Base-by-base conservation (phyloP, 2,329 filamentous ascomycete species). In the Aspergillus sp. region DNA sequence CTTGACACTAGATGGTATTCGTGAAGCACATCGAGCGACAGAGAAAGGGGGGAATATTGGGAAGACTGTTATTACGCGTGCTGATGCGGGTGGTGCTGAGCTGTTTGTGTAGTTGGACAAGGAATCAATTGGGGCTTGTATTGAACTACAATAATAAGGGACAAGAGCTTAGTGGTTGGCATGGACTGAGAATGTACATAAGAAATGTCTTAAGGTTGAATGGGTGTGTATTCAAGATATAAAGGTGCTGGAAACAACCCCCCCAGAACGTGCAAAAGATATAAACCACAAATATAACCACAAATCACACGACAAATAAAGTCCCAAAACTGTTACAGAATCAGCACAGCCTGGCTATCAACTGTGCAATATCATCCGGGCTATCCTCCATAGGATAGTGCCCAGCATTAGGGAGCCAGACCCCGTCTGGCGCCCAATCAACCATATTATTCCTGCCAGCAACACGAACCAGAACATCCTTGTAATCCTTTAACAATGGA, bases 1-100 rank as follows among this genome's bases (percentile, higher is more conserved):
- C 1, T 9, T 76, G 37, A 76, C 71, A 23, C 62, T 71, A 2
- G 70, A 75, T 44, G 76, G 76, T 0, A 45, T 80, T 27, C 71
- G 69, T 44, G 69, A 75, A 55, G 78, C 73, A 12, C 77, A 80
- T 61, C 61, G 70, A 55, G 62, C 70, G 14, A 68, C 78, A 35
- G 75, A 79, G 58, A 66, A 60, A 15, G 73, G 73, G 47, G 75
- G 75, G 1, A 77, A 59, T 17, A 63, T 64, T 19, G 63, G 65
- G 8, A 61, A 57, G 15, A 35, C 50, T 19, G 55, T 23, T 46
- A 5, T 40, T n/a, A 40, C 37, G 37, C 37, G 37, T 40, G 37
- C 1, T 1, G 37, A 40, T 40, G 37, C 37, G 1, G 37, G 14
- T 40, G 37, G 37, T 40, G 37, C 37, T n/a, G 37, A 40, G n/a